phyloP scores from a whole-genome alignment of 257 asterid genomes.

The Cynanchum wilfordii region DNA sequence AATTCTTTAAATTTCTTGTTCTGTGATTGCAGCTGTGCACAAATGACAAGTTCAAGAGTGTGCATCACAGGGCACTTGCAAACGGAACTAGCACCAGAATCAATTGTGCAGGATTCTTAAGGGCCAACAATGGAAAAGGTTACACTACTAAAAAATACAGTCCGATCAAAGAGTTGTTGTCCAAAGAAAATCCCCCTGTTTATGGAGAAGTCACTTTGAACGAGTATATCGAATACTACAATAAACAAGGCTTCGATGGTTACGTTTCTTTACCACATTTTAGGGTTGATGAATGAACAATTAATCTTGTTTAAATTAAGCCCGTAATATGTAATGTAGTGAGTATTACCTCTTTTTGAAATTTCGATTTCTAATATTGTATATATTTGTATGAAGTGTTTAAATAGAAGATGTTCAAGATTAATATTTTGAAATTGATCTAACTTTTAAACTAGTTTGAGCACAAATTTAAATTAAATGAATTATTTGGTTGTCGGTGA shows the following conservation, averaged over 20 bases:
- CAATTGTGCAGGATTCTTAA: background rate
- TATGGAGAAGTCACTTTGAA: background rate
- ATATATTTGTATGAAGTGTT: too few relatives aligned
- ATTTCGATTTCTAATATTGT: too few relatives aligned
- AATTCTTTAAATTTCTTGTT: too few relatives aligned
- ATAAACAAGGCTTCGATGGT: conserved; percentile 1
- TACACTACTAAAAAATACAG: background rate
- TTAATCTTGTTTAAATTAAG: background rate
- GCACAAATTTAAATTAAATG: too few relatives aligned
- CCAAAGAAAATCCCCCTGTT: conserved; percentile 5
- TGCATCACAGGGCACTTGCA: conserved; percentile 1
- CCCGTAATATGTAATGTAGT: too few relatives aligned
- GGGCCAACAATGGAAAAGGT: background rate
- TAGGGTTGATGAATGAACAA: background rate
- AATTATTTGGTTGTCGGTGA: too few relatives aligned
- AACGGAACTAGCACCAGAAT: conserved; percentile 1
- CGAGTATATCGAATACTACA: conserved; percentile 5
- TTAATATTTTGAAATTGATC: too few relatives aligned
- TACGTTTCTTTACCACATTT: background rate
- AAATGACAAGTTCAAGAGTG: background rate
- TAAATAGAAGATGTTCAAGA: too few relatives aligned
- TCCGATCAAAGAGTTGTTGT: conserved; percentile 16
- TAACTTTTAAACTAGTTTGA: too few relatives aligned
- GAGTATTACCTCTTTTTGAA: too few relatives aligned
- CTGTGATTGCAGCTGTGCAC: background rate